Evolutionary conservation across 768 basidiomycete species (phyloP).

Genomic region (Phylloporus rhodoxanthus): DNA sequence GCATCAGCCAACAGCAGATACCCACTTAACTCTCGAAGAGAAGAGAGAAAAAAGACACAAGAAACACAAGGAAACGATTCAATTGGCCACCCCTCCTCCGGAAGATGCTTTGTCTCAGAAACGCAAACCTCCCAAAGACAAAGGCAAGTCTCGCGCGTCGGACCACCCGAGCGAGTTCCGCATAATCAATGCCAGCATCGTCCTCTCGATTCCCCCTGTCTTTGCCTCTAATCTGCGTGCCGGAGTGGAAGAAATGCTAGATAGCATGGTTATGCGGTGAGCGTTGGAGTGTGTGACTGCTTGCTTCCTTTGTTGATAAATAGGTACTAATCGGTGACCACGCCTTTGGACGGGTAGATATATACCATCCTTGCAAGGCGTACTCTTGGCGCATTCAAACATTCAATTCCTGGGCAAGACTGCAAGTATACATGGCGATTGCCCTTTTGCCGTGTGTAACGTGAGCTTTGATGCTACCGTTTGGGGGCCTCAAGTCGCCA

Average conservation of each 20-base stretch:
- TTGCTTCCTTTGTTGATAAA: background rate
- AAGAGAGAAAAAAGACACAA: conserved; percentile 26
- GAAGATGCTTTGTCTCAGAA: conserved; percentile 12
- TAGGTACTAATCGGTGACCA: background rate
- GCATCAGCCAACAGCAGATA: conserved; percentile 25
- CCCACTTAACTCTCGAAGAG: conserved; percentile 29
- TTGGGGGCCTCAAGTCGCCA: conserved; percentile 83
- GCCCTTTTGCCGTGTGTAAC: conserved; percentile 74
- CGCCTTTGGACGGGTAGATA: conserved; percentile 49
- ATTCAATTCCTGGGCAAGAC: conserved; percentile 57
- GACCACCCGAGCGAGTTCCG: conserved; percentile 48
- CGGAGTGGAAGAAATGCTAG: conserved; percentile 85
- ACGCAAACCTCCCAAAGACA: conserved; percentile 25
- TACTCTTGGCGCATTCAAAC: conserved; percentile 82
- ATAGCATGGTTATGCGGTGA: conserved; percentile 94
- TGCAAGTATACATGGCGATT: conserved; percentile 71
- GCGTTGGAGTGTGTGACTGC: conserved; percentile 21
- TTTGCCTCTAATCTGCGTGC: conserved; percentile 66
- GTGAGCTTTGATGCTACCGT: conserved; percentile 78
- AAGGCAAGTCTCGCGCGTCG: conserved; percentile 33
- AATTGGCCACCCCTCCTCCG: background rate
- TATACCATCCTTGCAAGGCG: conserved; percentile 79
- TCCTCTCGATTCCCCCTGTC: conserved; percentile 73
- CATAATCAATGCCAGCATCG: conserved; percentile 57
- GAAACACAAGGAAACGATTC: conserved; percentile 12